Base-by-base conservation (phyloP, 2,329 filamentous ascomycete genomes). In the Pseudogymnoascus sp. region DNA sequence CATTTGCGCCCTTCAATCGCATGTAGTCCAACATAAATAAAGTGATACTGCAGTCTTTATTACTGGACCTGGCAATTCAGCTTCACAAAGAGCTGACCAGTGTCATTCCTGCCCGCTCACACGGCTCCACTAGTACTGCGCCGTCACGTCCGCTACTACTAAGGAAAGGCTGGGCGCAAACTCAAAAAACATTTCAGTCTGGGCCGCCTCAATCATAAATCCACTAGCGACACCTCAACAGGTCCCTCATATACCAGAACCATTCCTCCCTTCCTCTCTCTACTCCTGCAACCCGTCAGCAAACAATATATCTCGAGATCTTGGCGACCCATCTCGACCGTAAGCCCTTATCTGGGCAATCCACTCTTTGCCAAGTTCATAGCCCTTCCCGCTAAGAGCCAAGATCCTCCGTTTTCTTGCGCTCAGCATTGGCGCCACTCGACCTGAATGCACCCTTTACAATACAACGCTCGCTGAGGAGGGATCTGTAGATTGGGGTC, bases 311-410 rank as follows among this genome's bases (percentile, higher is more conserved):
- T 33, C 47, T 54, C 25, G 47, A 54, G n/a, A 54, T 54, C 9
- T 54, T 30, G 25, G 47, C 47, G 9, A 18, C 28, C 47, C n/a
- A 12, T 33, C 22, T 50, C 28, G 28, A 33, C 47, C 22, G 25
- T 54, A 54, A 54, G 47, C 28, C 28, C 47, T 54, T 33, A 18
- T 33, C 47, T 54, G 47, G 47, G 47, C 25, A 33, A 12, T 54
- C 47, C 47, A 54, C 47, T 54, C 47, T 54, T 54, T 54, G 47
- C 47, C 47, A 54, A 54, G 47, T 54, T 54, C 47, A 33, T 54
- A 33, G 47, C 2, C n/a, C 20, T 33, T 33, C 47, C 47, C 47
- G 47, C 47, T 54, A 54, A 54, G 47, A 54, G 25, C 25, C 47
- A 54, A 54, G 47, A 18, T 54, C 47, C 47, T 54, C 47, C 25